phyloP scores from a whole-genome alignment of 73 alveolate species.

The Uronychia binucleata region DNA sequence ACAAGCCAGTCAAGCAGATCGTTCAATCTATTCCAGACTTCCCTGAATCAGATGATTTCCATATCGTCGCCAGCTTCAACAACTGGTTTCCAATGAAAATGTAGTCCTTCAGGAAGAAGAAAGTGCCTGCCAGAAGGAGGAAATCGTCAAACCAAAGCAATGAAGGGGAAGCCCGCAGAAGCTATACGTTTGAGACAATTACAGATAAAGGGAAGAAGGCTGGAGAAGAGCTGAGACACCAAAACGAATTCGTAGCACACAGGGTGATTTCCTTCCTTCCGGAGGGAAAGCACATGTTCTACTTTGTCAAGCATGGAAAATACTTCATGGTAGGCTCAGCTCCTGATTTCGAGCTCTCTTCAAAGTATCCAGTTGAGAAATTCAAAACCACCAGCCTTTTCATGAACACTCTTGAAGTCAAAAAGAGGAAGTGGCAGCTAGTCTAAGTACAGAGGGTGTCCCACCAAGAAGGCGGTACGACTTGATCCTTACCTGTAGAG shows the following conservation, averaged over 20 bases:
- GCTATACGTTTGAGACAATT: not conserved
- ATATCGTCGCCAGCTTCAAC: constrained; percentile 57
- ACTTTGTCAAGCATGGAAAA: constrained; percentile 46
- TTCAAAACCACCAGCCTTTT: constrained; percentile 44
- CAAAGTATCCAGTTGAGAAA: constrained; percentile 15
- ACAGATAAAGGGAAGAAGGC: not conserved
- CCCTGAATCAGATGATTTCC: constrained; percentile 29
- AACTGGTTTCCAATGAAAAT: constrained; percentile 56
- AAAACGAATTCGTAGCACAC: not conserved
- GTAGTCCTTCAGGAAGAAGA: not conserved
- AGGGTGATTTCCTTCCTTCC: constrained; percentile 34
- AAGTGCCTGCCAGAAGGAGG: not conserved
- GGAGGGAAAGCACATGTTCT: constrained; percentile 58
- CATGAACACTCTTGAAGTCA: constrained; percentile 39
- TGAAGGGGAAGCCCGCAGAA: not conserved
- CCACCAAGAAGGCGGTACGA: constrained; percentile 15
- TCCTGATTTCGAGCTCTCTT: constrained; percentile 23
- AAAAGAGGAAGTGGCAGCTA: not conserved
- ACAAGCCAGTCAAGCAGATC: not conserved
- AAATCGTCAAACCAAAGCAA: not conserved
- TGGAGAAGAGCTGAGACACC: not conserved
- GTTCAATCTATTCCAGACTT: not conserved
- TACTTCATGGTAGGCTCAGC: constrained; percentile 24
- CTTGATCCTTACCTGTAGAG: not conserved
- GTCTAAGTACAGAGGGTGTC: constrained; percentile 22